Evolutionary conservation across 129 eudicot species (phyloP), one percentile per base, ranked within the genome.

Genomic region (Flaveria brownii): DNA sequence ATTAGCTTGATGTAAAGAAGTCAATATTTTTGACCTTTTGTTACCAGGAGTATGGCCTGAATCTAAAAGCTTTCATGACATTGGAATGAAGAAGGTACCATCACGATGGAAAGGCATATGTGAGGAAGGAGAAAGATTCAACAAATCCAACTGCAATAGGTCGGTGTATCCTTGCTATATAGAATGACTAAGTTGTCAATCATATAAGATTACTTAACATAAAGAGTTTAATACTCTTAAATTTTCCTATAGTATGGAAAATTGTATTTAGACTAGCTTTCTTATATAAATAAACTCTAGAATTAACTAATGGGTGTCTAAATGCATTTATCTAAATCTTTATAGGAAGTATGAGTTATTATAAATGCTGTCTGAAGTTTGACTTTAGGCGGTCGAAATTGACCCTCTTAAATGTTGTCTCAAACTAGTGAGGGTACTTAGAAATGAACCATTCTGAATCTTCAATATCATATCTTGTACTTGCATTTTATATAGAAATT

Each of bases 11-110:
- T 70, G 5, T 43, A 30, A 61, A 59, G 9, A 51, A n/a, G 43
- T 42, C 14, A 57, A 22, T 1, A 16, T 2, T 46, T 28, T 42
- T 59, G 45, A 68, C 22, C 39, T 41, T 50, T 51, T 11, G 55
- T 73, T 42, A 67, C 71, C 72, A 85, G 89, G 92, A 12, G 76
- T 85, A 72, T 85, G 92, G 88, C 92, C 92, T 9, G 92, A 87
- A 80, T 82, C 87, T 15, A 74, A 51, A 41, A 77, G 85, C 79
- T 85, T 85, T 26, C 56, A 23, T 11, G 92, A 87, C 22, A 75
- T 72, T 5, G 87, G 85, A 33, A 82, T 87, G 87, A 67, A 23
- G 47, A 55, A 43, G 33, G 70, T 77, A 59, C 89, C 89, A 9
- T 74, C 84, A 23, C 72, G 72, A 5, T 87, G 92, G 92, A 80